These are phyloP conservation scores for Anaeromyces robustus DNA, from an alignment of 192 early-diverging fungal genomes.

Conservation along the genomic window DNA sequence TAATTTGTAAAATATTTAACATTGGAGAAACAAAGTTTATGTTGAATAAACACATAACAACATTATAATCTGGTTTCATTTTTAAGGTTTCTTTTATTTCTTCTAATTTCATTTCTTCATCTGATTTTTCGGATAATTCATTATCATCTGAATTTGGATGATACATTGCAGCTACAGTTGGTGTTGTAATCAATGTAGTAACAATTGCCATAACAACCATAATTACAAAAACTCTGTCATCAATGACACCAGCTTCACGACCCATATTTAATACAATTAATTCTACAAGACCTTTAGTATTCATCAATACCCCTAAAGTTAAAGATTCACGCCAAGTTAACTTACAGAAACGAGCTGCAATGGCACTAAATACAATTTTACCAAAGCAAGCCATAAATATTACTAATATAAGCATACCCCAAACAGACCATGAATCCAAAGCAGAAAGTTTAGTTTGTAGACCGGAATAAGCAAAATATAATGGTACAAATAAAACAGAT, in stretches of 20 bases:
- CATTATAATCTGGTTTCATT: background rate
- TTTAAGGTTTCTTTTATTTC: background rate
- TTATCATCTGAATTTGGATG: constrained; percentile 30
- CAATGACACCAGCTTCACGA: constrained; percentile 65
- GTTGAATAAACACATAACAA: background rate
- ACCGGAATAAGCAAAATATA: constrained; percentile 90
- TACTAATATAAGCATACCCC: constrained; percentile 64
- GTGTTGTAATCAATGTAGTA: constrained; percentile 80
- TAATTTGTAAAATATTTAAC: background rate
- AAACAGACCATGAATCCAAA: constrained; percentile 49
- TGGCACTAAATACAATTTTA: constrained; percentile 68
- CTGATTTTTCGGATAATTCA: background rate
- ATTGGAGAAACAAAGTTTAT: background rate
- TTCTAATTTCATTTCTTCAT: background rate
- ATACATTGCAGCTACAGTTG: constrained; percentile 56
- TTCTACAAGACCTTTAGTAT: constrained; percentile 90
- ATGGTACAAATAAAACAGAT: constrained; percentile 68
- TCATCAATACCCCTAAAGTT: constrained; percentile 82
- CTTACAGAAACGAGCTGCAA: constrained; percentile 46
- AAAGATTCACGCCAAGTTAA: constrained; percentile 71
- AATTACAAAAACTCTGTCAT: constrained; percentile 47
- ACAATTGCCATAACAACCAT: constrained; percentile 69
- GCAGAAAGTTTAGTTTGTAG: constrained; percentile 71
- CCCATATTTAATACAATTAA: constrained; percentile 93
- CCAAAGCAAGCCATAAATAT: constrained; percentile 64